phyloP scores from a whole-genome alignment of 2,329 filamentous ascomycete species.

The Ceratocystis eucalypticola region DNA sequence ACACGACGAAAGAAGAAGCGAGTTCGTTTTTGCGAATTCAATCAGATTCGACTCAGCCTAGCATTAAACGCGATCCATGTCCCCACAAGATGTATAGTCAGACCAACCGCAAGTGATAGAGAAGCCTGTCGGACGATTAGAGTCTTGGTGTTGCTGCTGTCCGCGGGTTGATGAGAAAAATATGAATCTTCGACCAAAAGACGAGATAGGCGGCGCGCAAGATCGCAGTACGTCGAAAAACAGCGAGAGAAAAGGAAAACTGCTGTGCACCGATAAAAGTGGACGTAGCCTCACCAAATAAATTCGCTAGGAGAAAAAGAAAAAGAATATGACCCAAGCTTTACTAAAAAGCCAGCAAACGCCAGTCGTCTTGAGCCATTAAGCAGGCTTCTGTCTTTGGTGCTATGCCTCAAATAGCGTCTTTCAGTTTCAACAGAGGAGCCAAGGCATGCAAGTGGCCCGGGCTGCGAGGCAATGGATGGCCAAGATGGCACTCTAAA shows the following conservation, averaged over 20 bases:
- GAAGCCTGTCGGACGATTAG: not conserved
- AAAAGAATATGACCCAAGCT: not conserved
- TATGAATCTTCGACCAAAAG: not conserved
- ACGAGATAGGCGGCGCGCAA: not conserved
- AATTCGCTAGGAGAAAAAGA: not conserved
- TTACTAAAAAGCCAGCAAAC: not conserved
- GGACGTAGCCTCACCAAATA: constrained; percentile 4
- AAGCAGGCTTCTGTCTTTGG: not conserved
- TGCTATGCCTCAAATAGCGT: constrained; percentile 4
- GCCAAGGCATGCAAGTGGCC: not conserved
- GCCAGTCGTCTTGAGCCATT: not conserved
- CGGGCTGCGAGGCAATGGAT: not conserved
- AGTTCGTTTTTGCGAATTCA: not conserved
- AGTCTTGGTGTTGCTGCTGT: not conserved
- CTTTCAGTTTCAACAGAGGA: not conserved
- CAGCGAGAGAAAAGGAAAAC: not conserved
- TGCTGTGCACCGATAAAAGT: not conserved
- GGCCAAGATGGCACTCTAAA: not conserved
- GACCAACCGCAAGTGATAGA: not conserved
- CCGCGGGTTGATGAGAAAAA: too few relatives aligned
- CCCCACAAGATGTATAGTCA: not conserved
- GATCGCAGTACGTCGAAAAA: not conserved
- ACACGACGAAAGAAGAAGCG: not conserved
- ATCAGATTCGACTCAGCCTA: not conserved
- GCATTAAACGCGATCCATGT: not conserved